These are phyloP conservation scores for Fusarium anthophilum DNA, from an alignment of 2,329 filamentous ascomycete genomes.

Conservation along the genomic window DNA sequence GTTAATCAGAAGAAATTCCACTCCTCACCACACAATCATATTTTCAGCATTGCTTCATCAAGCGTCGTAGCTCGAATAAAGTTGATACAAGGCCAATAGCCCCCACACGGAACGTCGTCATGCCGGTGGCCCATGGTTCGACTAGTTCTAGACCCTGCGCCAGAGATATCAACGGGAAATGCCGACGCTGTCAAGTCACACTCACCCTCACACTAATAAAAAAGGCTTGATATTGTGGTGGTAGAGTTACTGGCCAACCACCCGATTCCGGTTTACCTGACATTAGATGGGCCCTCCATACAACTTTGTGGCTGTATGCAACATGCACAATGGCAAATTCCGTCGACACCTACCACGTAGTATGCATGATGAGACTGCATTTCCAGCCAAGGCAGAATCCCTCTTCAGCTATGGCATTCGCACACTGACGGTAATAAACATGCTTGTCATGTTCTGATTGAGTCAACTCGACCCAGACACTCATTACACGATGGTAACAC, in stretches of 20 bases:
- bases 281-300: not conserved
- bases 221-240: slow-evolving; percentile 20
- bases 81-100: not conserved
- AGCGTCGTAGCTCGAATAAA: not conserved
- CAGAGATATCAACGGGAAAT: slow-evolving; percentile 19
- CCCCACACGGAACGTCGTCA: slow-evolving; percentile 24
- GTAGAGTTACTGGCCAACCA: slow-evolving; percentile 25
- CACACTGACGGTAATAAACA: not conserved
- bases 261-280: slow-evolving; percentile 1
- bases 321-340: slow-evolving; percentile 16
- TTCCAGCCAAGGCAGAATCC: slow-evolving; percentile 26
- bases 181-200: slow-evolving; percentile 13
- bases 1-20: not conserved
- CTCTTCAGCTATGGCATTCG: not conserved
- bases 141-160: slow-evolving; percentile 8
- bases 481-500: not conserved
- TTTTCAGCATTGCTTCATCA: not conserved
- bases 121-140: slow-evolving; percentile 5
- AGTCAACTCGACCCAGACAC: not conserved
- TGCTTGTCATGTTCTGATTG: not conserved
- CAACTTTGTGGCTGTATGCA: slow-evolving; percentile 7
- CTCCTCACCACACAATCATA: not conserved
- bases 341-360: slow-evolving; percentile 19
- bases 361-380: slow-evolving; percentile 18
- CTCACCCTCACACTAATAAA: slow-evolving; percentile 7